Evolutionary conservation across 2,329 filamentous ascomycete species (phyloP).

Genomic region (Beauveria bassiana): DNA sequence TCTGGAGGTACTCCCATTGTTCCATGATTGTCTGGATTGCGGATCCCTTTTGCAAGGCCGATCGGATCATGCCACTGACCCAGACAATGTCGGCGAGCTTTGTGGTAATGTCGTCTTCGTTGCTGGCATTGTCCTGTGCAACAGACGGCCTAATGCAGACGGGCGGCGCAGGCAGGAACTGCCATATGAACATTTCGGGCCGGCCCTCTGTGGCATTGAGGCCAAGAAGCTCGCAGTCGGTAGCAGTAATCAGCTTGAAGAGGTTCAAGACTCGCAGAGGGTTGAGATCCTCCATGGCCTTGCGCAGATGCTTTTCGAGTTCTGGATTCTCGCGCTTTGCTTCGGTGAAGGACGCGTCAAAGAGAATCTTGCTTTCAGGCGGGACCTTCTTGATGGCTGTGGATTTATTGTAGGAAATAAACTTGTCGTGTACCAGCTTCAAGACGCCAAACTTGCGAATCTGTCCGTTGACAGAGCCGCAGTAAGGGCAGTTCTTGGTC

Average conservation of each 20-base stretch:
- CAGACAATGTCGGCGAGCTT: constrained; percentile 96
- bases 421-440: constrained; percentile 93
- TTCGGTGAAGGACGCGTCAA: constrained; percentile 76
- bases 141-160: constrained; percentile 93
- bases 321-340: constrained; percentile 73
- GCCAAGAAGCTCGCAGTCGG: constrained; percentile 85
- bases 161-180: constrained; percentile 87
- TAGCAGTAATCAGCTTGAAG: constrained; percentile 77
- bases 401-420: constrained; percentile 78
- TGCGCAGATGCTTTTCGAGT: constrained; percentile 82
- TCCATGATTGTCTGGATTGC: constrained; percentile 89
- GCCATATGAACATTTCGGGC: constrained; percentile 97
- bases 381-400: constrained; percentile 77
- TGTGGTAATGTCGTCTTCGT: constrained; percentile 92
- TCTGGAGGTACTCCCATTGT: constrained; percentile 94
- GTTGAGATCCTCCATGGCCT: constrained; percentile 91
- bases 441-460: constrained; percentile 89
- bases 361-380: constrained; percentile 73
- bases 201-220: constrained; percentile 79
- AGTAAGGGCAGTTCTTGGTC: constrained; percentile 72
- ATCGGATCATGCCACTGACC: constrained; percentile 79
- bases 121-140: constrained; percentile 84
- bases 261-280: constrained; percentile 82
- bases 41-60: constrained; percentile 74
- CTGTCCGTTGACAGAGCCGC: constrained; percentile 75